Base-by-base conservation (phyloP, 2,329 filamentous ascomycete species). In the Didymellaceae sp. region DNA sequence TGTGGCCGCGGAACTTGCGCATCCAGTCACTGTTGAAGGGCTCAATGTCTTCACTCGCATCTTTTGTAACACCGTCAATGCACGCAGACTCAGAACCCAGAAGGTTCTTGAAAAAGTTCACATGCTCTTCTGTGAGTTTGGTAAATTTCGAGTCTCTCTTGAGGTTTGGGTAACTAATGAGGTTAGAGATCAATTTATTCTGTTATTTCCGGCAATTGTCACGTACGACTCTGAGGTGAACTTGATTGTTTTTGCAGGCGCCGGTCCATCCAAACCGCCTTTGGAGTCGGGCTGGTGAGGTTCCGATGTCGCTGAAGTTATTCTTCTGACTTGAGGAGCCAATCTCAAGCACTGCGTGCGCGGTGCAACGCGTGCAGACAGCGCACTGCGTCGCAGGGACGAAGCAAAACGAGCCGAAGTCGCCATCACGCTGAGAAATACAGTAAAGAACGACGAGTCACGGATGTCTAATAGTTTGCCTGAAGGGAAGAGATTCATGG, bases 1-100 rank as follows among this genome's bases (percentile, higher is more conserved):
- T 86, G 75, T 97, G 91, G 22, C 94, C 95, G 54, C 90, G 87
- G 78, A 96, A 99, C 77, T 99, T 99, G 75, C 90, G 87, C 92
- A 99, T 97, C 94, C 95, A 99, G 77, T 99, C 94, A 70, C 87
- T 86, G 75, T 99, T 99, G 82, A 91, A 99, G 6, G 89, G 84
- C 71, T 94, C 90, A 59, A 97, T 82, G 70, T 97, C 94, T 64
- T 90, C 89, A 2, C 81, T 77, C 11, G 86, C 86, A 73, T 92
- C 85, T 61, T 84, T 75, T 3, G 86, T 90, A 45, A 96, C 82
- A 41, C 90, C 90, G 70, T 97, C 92, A 54, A 97, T 84, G 42
- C 97, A 81, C 2, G 91, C 91, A 26, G 88, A 89, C 26, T 87
- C 85, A 39, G 83, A 82, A 46, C 91, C 90, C 25, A 99, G 82